Evolutionary conservation across 306 rosid species (phyloP).

Genomic region (Crotalaria pallida): DNA sequence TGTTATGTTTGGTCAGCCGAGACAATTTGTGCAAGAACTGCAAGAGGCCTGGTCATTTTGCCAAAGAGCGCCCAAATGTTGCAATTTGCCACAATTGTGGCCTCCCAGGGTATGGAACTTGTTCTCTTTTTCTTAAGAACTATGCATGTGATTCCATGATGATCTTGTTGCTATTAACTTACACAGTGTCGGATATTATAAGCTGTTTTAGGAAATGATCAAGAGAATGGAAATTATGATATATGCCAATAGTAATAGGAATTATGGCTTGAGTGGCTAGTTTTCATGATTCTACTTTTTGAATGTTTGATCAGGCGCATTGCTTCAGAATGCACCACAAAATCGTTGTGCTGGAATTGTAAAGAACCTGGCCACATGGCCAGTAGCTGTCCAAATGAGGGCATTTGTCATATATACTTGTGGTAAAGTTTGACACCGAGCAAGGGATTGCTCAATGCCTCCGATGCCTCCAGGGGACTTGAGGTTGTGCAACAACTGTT

Average conservation of each 20-base stretch:
- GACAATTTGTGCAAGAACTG: conserved; percentile 98
- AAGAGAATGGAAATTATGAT: neutral
- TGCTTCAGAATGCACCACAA: conserved; percentile 93
- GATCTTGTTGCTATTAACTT: neutral
- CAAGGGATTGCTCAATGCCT: conserved; percentile 88
- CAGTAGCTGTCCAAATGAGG: conserved; percentile 83
- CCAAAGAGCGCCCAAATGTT: conserved; percentile 94
- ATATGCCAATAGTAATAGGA: neutral
- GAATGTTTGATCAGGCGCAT: conserved; percentile 61
- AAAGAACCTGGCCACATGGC: conserved; percentile 99
- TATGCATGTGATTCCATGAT: neutral
- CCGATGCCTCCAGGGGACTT: conserved; percentile 86
- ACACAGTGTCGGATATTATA: neutral
- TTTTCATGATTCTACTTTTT: neutral
- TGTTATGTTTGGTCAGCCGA: conserved; percentile 52
- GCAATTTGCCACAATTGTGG: conserved; percentile 94
- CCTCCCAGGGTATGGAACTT: conserved; percentile 75
- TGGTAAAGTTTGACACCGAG: conserved; percentile 92
- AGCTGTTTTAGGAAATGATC: neutral
- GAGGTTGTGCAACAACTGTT: conserved; percentile 95
- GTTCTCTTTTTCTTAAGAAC: conserved; percentile 8
- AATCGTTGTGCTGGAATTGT: conserved; percentile 96
- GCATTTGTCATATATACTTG: conserved; percentile 98
- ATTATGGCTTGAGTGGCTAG: neutral
- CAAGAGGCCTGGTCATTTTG: conserved; percentile 97